A percentile compares a stretch with the other conserved stretches of the same genome.
phyloP scores from a whole-genome alignment of 768 basidiomycete genomes.

The Boletus insuetus region DNA sequence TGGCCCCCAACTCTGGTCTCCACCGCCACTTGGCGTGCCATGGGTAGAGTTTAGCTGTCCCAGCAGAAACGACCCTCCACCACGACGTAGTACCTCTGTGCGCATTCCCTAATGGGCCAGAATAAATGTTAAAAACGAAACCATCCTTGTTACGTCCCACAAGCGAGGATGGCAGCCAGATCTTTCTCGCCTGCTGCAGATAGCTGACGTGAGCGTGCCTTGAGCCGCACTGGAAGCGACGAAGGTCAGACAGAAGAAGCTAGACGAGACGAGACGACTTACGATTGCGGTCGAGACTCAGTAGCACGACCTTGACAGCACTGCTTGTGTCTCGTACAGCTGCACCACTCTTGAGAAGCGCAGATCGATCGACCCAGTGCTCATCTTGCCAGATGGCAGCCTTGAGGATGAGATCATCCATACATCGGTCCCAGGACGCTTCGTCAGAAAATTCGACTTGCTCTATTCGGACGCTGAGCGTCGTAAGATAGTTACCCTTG shows the following conservation, averaged over 20 bases:
- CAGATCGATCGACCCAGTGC: slow-evolving; percentile 86
- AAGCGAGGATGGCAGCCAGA: slow-evolving; percentile 63
- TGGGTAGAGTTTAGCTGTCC: slow-evolving; percentile 14
- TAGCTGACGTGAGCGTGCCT: slow-evolving; percentile 83
- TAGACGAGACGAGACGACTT: slow-evolving; percentile 34
- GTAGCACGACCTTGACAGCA: slow-evolving; percentile 80
- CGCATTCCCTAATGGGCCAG: slow-evolving; percentile 2
- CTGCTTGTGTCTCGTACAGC: slow-evolving; percentile 37
- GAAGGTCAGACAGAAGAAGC: slow-evolving; percentile 9
- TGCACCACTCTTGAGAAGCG: slow-evolving; percentile 50
- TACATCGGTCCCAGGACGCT: slow-evolving; percentile 60
- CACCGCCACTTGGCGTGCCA: slow-evolving; percentile 29
- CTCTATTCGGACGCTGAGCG: slow-evolving; percentile 80
- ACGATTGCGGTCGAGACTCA: slow-evolving; percentile 93
- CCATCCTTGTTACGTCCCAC: slow-evolving; percentile 23
- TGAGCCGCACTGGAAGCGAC: slow-evolving; percentile 74
- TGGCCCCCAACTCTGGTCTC: slow-evolving; percentile 3
- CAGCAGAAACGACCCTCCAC: slow-evolving; percentile 7
- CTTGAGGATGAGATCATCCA: slow-evolving; percentile 94
- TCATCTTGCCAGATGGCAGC: slow-evolving; percentile 92
- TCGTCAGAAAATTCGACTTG: slow-evolving; percentile 66
- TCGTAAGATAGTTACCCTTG: slow-evolving; percentile 88
- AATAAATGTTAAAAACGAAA: background rate
- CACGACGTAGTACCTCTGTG: slow-evolving; percentile 1
- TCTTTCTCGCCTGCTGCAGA: slow-evolving; percentile 86